Evolutionary conservation across 352 stramenopile species (phyloP).

Genomic region (Achlya hypogyna): DNA sequence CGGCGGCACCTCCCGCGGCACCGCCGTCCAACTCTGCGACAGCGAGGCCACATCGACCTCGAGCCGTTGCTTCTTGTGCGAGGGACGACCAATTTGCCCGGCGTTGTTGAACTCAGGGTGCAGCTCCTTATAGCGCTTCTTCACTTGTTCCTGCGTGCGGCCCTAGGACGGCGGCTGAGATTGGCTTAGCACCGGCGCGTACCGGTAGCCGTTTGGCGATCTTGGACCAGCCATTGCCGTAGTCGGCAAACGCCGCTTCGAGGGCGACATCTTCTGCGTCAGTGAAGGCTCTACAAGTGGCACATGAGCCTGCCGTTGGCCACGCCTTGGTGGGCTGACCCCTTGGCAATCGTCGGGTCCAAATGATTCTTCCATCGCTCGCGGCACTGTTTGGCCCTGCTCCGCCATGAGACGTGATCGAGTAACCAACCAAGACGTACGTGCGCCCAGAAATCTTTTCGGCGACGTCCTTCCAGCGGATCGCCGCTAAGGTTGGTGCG

Average conservation of each 20-base stretch:
- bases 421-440: slow-evolving; percentile 25
- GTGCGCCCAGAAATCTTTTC: slow-evolving; percentile 45
- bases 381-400: slow-evolving; percentile 89
- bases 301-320: not conserved
- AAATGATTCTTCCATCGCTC: slow-evolving; percentile 95
- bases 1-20: not conserved
- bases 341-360: slow-evolving; percentile 86
- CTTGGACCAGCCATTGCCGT: slow-evolving; percentile 94
- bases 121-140: slow-evolving; percentile 69
- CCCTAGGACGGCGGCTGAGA: slow-evolving; percentile 33
- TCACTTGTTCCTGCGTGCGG: slow-evolving; percentile 81
- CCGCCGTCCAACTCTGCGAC: not conserved
- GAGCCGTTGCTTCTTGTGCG: not conserved
- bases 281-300: not conserved
- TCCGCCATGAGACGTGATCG: too few species aligned
- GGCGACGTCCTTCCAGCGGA: slow-evolving; percentile 57
- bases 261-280: slow-evolving; percentile 86
- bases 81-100: not conserved
- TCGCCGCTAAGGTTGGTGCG: slow-evolving; percentile 35
- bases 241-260: slow-evolving; percentile 77
- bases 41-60: not conserved
- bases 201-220: slow-evolving; percentile 36
- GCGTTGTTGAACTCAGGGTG: slow-evolving; percentile 49
- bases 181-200: not conserved
- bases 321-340: slow-evolving; percentile 38